Evolutionary conservation across 2,329 filamentous ascomycete species (phyloP), one percentile per base, ranked within the genome.

Genomic region (Rutstroemia sp.): DNA sequence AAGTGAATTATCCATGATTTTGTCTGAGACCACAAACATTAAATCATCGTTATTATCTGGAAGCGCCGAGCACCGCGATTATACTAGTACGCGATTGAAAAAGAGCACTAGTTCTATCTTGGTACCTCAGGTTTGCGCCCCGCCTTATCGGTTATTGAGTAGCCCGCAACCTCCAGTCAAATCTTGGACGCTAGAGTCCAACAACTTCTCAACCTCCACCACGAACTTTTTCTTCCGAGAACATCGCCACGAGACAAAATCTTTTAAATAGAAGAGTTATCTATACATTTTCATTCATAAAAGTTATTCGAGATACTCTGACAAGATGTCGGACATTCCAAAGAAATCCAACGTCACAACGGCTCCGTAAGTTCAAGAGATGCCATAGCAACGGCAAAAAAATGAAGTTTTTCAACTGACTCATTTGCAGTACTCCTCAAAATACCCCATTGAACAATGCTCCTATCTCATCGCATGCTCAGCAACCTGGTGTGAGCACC

Each of bases 391-490:
- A 41, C 41, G 49, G 54, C 51, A 39, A 39, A 54, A 30, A 48
- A 25, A 14, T 8, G 50, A 41, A 34, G 18, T 50, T 44, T 55
- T 49, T 46, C 47, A 56, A 41, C 61, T 67, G 56, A 68, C 58
- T 54, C 49, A 52, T 47, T 67, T 67, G 71, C 74, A 97, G 94
- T 70, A 99, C 94, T 71, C 94, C 94, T 70, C 94, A 99, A 77
- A 99, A 99, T 79, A 99, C 94, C 56, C 94, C 94, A 66, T 88
- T 90, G 65, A 91, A 85, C 76, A 92, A 92, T 78, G 94, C 95
- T 65, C 94, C 94, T 64, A 97, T 99, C 76, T 95, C 92, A 54
- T 97, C 92, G 61, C 92, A 94, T 75, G 94, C 95, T 66, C 91
- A 96, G 77, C 90, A 96, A 77, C 94, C 94, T 61, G 90, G 88